Percentiles rank a stretch among this genome's conserved stretches.
Evolutionary conservation across 2,329 filamentous ascomycete genomes (phyloP).

Genomic region (Stagonosporopsis tanaceti): DNA sequence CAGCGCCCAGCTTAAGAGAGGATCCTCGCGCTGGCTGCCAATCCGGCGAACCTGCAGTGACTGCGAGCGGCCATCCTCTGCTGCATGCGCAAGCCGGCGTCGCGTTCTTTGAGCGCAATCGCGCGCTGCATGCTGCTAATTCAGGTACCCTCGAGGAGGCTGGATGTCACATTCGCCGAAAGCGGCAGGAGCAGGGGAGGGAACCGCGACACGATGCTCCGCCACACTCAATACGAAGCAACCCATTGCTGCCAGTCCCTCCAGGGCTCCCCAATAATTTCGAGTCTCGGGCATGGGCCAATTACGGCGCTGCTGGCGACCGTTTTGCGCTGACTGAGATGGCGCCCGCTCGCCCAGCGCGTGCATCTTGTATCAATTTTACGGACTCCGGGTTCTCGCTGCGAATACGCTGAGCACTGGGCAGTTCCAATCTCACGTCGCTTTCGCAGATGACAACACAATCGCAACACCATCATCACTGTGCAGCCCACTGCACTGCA

Average conservation of each 20-base stretch:
- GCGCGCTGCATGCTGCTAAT: constrained; percentile 21
- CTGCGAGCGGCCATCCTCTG: constrained; percentile 8
- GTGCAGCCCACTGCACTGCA: constrained; percentile 1
- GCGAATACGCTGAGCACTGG: constrained; percentile 13
- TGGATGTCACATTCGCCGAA: constrained; percentile 16
- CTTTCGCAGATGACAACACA: background rate
- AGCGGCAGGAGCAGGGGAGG: constrained; percentile 24
- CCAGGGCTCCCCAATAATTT: constrained; percentile 22
- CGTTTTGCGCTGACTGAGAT: constrained; percentile 8
- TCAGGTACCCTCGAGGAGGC: constrained; percentile 10
- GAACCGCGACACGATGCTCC: constrained; percentile 25
- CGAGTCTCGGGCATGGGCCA: constrained; percentile 1
- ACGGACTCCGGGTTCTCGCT: constrained; percentile 16
- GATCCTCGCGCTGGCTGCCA: constrained; percentile 15
- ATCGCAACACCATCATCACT: background rate
- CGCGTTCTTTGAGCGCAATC: constrained; percentile 7
- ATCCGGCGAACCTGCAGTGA: constrained; percentile 1
- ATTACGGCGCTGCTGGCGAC: constrained; percentile 5
- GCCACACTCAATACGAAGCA: constrained; percentile 33
- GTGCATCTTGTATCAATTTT: constrained; percentile 15
- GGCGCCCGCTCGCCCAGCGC: constrained; percentile 15
- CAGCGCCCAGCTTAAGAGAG: constrained; percentile 20
- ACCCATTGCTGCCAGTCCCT: constrained; percentile 10
- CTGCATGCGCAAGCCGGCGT: constrained; percentile 7
- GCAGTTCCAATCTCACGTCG: constrained; percentile 13